A percentile compares a stretch with the other conserved stretches of the same genome.
Evolutionary conservation across 805 yeast species (phyloP).

Genomic region (Nakazawaea siamensis): DNA sequence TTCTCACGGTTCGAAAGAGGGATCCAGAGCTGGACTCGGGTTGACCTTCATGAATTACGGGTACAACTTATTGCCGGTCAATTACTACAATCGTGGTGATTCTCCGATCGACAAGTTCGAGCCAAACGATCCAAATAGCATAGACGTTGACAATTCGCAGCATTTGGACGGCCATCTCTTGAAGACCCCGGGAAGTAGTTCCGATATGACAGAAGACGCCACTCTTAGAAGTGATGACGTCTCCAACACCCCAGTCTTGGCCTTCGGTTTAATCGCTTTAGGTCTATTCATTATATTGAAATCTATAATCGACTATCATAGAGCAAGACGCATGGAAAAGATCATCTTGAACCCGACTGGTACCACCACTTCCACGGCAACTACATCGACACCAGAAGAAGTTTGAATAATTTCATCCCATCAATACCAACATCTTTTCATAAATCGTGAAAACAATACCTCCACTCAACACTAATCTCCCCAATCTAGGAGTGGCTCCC

Average conservation of each 20-base stretch:
- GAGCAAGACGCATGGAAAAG: conserved; percentile 71
- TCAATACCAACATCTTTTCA: conserved; percentile 73
- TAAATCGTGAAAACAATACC: conserved; percentile 96
- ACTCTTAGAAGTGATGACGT: conserved; percentile 13
- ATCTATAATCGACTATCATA: conserved; percentile 62
- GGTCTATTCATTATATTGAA: conserved; percentile 62
- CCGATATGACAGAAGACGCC: conserved; percentile 9
- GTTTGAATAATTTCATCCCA: conserved; percentile 23
- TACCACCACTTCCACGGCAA: not conserved
- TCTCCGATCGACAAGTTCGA: conserved; percentile 30
- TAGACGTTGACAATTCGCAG: conserved; percentile 29
- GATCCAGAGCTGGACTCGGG: conserved; percentile 89
- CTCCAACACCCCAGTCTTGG: conserved; percentile 40
- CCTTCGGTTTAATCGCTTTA: conserved; percentile 54
- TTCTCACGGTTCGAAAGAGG: conserved; percentile 95
- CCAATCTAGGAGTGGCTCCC: conserved; percentile 96
- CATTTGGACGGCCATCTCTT: conserved; percentile 20
- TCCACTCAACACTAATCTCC: conserved; percentile 86
- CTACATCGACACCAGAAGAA: conserved; percentile 6
- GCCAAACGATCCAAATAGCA: conserved; percentile 52
- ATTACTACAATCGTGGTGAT: conserved; percentile 19
- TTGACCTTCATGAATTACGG: conserved; percentile 72
- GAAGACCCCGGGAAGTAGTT: conserved; percentile 16
- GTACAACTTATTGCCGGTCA: conserved; percentile 42
- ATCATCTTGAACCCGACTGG: conserved; percentile 38